phyloP scores from a whole-genome alignment of 2,329 filamentous ascomycete species.

The Penicillium sp. region DNA sequence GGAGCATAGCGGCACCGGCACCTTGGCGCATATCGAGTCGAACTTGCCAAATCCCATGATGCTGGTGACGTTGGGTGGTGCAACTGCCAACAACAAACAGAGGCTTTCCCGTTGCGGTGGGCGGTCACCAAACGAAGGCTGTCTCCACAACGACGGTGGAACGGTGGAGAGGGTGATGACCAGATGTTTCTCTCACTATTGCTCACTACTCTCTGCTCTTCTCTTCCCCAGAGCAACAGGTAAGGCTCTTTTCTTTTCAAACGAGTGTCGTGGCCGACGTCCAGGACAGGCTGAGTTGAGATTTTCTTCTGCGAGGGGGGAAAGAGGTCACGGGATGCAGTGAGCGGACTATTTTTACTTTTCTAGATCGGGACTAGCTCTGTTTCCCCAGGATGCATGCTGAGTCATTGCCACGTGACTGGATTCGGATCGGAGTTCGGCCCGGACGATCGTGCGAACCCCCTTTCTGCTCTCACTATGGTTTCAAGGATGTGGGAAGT shows the following conservation, averaged over 20 bases:
- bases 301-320: conserved; percentile 17
- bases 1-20: conserved; percentile 80
- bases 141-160: conserved; percentile 33
- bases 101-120: conserved; percentile 20
- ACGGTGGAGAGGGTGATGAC: conserved; percentile 23
- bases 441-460: conserved; percentile 2
- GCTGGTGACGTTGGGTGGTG: conserved; percentile 13
- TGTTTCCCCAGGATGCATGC: conserved; percentile 5
- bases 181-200: conserved; percentile 1
- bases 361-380: conserved; percentile 22
- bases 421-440: conserved; percentile 1
- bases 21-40: conserved; percentile 75
- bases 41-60: conserved; percentile 92
- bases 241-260: background rate
- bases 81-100: conserved; percentile 13
- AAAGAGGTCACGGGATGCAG: conserved; percentile 27
- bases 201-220: background rate
- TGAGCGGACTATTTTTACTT: conserved; percentile 16
- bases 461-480: background rate
- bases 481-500: background rate
- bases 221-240: background rate
- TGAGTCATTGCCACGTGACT: conserved; percentile 9
- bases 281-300: background rate
- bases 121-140: conserved; percentile 21
- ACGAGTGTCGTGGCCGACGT: background rate